Evolutionary conservation across 768 basidiomycete genomes (phyloP).

Genomic region (Termitomyces sp.): DNA sequence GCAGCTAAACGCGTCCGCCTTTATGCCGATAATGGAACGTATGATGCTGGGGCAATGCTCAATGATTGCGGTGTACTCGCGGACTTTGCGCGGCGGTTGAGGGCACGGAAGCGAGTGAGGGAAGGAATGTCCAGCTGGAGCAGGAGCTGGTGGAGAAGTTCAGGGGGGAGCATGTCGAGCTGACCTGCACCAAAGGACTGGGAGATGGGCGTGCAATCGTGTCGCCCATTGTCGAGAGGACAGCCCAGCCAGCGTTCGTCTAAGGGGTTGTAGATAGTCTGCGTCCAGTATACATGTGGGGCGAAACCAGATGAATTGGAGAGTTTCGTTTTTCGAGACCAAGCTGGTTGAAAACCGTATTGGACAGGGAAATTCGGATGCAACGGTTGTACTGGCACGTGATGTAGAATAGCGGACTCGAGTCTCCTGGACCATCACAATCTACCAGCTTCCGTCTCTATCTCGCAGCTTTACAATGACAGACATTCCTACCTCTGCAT

Average conservation of each 20-base stretch:
- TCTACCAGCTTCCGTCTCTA: no score
- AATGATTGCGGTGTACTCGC: neutral
- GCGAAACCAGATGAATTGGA: neutral
- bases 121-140: neutral
- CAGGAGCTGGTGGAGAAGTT: neutral
- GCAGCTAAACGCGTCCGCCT: neutral
- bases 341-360: no score
- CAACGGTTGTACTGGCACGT: no score
- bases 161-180: neutral
- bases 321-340: neutral
- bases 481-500: no score
- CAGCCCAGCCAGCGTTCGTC: neutral
- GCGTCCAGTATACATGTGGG: neutral
- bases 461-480: no score
- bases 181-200: neutral
- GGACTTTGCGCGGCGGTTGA: neutral
- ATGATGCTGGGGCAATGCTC: neutral
- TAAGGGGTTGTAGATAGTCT: neutral
- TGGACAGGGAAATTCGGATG: no score
- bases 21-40: neutral
- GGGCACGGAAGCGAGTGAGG: neutral
- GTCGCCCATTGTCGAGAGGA: neutral
- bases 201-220: neutral
- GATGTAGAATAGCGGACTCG: no score
- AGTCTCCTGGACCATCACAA: no score